Conservation (phyloP, 106 monocot species). For the Acorus gramineus region DNA sequence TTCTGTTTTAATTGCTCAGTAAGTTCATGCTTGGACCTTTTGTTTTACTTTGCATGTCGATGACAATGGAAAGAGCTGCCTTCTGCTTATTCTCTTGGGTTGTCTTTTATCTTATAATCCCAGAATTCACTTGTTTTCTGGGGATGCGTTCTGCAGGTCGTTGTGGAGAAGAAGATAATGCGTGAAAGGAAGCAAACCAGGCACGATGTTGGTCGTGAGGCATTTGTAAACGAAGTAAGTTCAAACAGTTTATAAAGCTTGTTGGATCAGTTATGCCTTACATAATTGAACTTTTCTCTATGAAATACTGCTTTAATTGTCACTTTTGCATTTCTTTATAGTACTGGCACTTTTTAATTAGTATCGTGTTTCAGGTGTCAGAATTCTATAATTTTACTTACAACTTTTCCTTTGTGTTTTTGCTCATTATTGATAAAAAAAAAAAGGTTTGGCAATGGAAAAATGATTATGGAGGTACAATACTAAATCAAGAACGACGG, state of each 20-base stretch:
- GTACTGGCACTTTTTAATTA: neutral
- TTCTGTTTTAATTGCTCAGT: no score
- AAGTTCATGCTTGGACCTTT: no score
- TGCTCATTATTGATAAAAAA: neutral
- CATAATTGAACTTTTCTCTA: no score
- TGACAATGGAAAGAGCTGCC: no score
- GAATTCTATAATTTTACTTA: neutral
- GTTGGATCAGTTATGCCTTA: no score
- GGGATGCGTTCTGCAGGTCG: conserved; percentile 33
- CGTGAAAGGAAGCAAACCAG: conserved; percentile 68
- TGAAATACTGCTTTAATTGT: no score
- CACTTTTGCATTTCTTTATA: no score
- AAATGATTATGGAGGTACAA: conserved; percentile 86
- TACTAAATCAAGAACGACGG: conserved; percentile 77
- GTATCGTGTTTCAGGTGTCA: neutral
- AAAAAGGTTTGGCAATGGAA: conserved; percentile 96
- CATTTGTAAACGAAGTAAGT: conserved; percentile 77
- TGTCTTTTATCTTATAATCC: no score
- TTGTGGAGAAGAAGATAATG: conserved; percentile 97
- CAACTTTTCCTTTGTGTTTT: neutral
- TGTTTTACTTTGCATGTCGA: no score
- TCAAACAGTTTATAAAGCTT: neutral
- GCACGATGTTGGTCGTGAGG: conserved; percentile 82
- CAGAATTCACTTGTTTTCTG: no score
- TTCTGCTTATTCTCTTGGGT: no score